These are phyloP conservation scores for Triangularia verruculosa DNA, from an alignment of 2,329 filamentous ascomycete species.

Conservation along the genomic window DNA sequence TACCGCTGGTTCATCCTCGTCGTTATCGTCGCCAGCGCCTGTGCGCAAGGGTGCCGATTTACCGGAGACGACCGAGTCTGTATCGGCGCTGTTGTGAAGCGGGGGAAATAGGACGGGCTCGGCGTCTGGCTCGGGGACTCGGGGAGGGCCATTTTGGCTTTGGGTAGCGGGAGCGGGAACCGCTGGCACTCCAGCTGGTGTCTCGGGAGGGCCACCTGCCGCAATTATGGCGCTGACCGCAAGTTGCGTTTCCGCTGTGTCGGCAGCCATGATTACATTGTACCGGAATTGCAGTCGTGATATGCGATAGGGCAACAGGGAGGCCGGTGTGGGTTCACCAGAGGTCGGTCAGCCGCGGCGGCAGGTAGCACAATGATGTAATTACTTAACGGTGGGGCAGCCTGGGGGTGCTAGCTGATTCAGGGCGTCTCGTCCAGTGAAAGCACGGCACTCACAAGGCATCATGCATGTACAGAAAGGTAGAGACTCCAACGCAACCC, in stretches of 20 bases:
- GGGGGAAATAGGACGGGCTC: slow-evolving; percentile 37
- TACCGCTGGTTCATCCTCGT: slow-evolving; percentile 57
- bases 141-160: slow-evolving; percentile 5
- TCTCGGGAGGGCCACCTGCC: not conserved
- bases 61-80: slow-evolving; percentile 32
- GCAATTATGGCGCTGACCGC: slow-evolving; percentile 6
- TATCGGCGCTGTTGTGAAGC: slow-evolving; percentile 42
- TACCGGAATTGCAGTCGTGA: not conserved
- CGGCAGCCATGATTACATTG: slow-evolving; percentile 20
- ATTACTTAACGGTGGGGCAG: slow-evolving; percentile 2
- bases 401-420: too few relatives aligned
- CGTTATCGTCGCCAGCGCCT: slow-evolving; percentile 44
- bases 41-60: slow-evolving; percentile 20
- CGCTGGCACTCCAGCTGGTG: slow-evolving; percentile 6
- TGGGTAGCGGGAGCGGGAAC: slow-evolving; percentile 3
- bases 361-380: slow-evolving; percentile 4
- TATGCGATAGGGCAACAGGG: not conserved
- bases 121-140: slow-evolving; percentile 12
- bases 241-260: slow-evolving; percentile 21
- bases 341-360: not conserved
- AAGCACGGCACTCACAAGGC: not conserved
- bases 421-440: too few relatives aligned
- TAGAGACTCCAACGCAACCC: too few relatives aligned
- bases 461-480: too few relatives aligned
- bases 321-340: not conserved